Evolutionary conservation across 768 basidiomycete genomes (phyloP).

Genomic region (Podaxis sp.): DNA sequence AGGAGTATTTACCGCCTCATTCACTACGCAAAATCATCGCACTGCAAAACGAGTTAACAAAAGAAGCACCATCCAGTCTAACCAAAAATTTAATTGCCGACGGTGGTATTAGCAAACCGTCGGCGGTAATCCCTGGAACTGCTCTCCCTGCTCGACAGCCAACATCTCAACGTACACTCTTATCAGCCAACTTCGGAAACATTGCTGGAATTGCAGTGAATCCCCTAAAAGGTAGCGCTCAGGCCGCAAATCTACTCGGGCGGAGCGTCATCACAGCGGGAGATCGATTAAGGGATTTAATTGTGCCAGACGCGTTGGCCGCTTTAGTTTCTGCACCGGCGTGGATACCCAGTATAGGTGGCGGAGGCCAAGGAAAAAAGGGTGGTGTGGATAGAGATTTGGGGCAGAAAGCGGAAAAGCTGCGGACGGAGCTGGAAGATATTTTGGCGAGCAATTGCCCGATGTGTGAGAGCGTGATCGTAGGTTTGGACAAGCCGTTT

Average conservation of each 20-base stretch:
- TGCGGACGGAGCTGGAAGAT: conserved; percentile 86
- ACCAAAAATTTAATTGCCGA: conserved; percentile 27
- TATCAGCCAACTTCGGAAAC: conserved; percentile 71
- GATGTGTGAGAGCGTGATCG: conserved; percentile 88
- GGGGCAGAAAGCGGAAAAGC: conserved; percentile 65
- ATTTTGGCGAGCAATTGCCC: conserved; percentile 89
- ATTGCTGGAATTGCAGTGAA: conserved; percentile 32
- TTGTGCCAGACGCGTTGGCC: conserved; percentile 91
- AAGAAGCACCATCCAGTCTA: conserved; percentile 32
- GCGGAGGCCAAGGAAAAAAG: conserved; percentile 36
- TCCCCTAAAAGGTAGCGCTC: conserved; percentile 62
- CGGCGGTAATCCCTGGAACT: conserved; percentile 25
- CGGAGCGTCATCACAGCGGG: conserved; percentile 85
- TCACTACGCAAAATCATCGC: conserved; percentile 82
- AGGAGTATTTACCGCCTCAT: conserved; percentile 84
- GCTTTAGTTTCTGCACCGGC: conserved; percentile 73
- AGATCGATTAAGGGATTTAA: conserved; percentile 86
- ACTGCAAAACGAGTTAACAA: conserved; percentile 83
- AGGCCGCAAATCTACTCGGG: conserved; percentile 67
- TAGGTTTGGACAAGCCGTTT: conserved; percentile 85
- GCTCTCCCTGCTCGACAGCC: conserved; percentile 41
- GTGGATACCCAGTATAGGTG: conserved; percentile 74
- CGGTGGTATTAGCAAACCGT: conserved; percentile 31
- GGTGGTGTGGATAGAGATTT: conserved; percentile 33
- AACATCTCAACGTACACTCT: conserved; percentile 57